Conservation (phyloP, 192 early-diverging fungal genomes). For the Linnemannia schmuckeri region DNA sequence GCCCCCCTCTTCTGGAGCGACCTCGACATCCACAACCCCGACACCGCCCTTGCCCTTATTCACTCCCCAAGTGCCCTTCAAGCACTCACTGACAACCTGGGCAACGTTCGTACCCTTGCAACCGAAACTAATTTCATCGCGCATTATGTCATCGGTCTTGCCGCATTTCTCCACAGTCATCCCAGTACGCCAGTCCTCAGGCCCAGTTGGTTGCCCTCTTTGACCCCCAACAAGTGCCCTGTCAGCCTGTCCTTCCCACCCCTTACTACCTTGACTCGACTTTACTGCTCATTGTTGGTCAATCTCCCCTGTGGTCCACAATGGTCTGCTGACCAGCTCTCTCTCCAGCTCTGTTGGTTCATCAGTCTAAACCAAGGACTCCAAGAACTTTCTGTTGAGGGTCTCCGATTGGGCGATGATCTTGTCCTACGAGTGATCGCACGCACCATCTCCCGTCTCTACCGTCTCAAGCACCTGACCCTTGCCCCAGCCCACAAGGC, state of each 20-base stretch:
- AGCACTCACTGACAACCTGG: background rate
- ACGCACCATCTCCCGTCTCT: background rate
- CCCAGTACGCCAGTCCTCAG: background rate
- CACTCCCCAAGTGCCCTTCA: background rate
- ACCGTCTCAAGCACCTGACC: background rate
- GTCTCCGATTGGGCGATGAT: constrained; percentile 1
- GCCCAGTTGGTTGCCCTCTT: background rate
- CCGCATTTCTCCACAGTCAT: background rate
- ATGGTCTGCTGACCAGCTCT: constrained; percentile 3
- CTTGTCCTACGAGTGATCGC: constrained; percentile 1
- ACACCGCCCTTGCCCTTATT: background rate
- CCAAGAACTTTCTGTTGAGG: background rate
- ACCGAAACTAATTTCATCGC: background rate
- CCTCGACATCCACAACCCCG: background rate
- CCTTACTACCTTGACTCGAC: background rate
- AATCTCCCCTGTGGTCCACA: background rate
- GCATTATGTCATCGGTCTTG: background rate
- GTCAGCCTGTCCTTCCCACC: background rate
- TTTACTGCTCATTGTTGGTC: background rate
- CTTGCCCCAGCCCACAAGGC: background rate
- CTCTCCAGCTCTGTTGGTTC: background rate
- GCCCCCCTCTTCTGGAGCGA: background rate
- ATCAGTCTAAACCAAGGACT: background rate
- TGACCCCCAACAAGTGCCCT: background rate
- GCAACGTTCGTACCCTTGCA: background rate